These are phyloP conservation scores for Pyricularia pennisetigena DNA, from an alignment of 2,329 filamentous ascomycete species.

Conservation along the genomic window DNA sequence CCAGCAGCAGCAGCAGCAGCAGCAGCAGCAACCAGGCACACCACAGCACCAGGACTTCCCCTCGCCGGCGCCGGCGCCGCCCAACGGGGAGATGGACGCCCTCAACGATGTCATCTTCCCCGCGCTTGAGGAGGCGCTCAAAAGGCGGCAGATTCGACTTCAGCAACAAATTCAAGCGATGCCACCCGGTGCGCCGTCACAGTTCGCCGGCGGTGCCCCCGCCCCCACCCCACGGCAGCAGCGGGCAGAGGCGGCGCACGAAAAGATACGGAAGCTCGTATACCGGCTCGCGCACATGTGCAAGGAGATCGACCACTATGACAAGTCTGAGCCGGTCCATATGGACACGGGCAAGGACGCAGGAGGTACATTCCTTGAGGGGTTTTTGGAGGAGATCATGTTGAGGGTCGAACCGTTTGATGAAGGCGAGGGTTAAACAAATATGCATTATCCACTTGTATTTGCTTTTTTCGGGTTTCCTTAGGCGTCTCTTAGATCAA, in stretches of 20 bases:
- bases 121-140: constrained; percentile 82
- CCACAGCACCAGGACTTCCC: constrained; percentile 31
- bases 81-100: constrained; percentile 68
- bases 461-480: background rate
- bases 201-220: constrained; percentile 24
- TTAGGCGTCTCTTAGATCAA: background rate
- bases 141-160: constrained; percentile 59
- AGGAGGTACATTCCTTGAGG: constrained; percentile 71
- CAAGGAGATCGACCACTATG: constrained; percentile 81
- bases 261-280: constrained; percentile 71
- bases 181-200: constrained; percentile 5
- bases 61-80: constrained; percentile 43
- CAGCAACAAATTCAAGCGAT: constrained; percentile 37
- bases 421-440: constrained; percentile 42
- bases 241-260: constrained; percentile 63
- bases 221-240: constrained; percentile 53
- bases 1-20: constrained; percentile 9
- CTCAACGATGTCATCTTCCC: constrained; percentile 88
- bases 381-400: constrained; percentile 85
- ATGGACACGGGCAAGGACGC: constrained; percentile 75
- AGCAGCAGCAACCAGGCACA: constrained; percentile 8
- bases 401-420: constrained; percentile 84
- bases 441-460: background rate
- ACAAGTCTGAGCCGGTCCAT: constrained; percentile 77
- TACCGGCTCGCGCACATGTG: constrained; percentile 76